Evolutionary conservation across 768 basidiomycete genomes (phyloP), one percentile per base, ranked within the genome.

Genomic region (Auriscalpium microsporum): DNA sequence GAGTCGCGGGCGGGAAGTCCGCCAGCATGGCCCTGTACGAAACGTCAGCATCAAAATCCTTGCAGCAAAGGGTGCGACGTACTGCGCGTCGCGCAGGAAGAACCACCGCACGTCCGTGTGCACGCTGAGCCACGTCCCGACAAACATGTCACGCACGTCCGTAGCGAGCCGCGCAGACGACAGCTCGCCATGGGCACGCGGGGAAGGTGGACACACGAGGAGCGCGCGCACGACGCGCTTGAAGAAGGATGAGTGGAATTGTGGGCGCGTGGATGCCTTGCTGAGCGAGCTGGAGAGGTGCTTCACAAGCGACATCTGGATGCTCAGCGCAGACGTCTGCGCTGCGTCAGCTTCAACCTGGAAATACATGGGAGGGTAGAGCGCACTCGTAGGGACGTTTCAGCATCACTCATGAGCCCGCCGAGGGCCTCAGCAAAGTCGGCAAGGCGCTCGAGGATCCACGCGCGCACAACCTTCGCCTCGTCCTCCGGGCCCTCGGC

Each of bases 61-160:
- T 54, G 45, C 37, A 10, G 54, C 9, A 56, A 45, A 48, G 57
- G 14, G 14, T 48, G 28, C 49, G 7, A 72, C 79, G 56, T 68
- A 87, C 90, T 75, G 79, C 53, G 87, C 75, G 64, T 93, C 88
- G 45, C 86, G 79, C 36, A 95, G 76, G 73, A 92, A 93, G 72
- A 87, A 90, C 88, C 88, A 94, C 56, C 92, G 80, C 35, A 94
- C 73, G 63, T 95, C 92, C 63, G 91, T 87, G 65, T 88, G 65
- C 11, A 87, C 80, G 59, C 81, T 83, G 62, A 90, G 77, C 84
- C 86, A 94, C 13, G 78, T 83, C 48, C 79, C 77, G 53, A 83
- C 72, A 63, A 92, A 90, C 10, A 76, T 69, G 45, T 81, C 72
- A 23, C 83, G 71, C 3, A 90, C 81, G 55, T 87, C 85, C 5